Base-by-base conservation (phyloP, 352 stramenopile species). In the Blastocystis sp. region DNA sequence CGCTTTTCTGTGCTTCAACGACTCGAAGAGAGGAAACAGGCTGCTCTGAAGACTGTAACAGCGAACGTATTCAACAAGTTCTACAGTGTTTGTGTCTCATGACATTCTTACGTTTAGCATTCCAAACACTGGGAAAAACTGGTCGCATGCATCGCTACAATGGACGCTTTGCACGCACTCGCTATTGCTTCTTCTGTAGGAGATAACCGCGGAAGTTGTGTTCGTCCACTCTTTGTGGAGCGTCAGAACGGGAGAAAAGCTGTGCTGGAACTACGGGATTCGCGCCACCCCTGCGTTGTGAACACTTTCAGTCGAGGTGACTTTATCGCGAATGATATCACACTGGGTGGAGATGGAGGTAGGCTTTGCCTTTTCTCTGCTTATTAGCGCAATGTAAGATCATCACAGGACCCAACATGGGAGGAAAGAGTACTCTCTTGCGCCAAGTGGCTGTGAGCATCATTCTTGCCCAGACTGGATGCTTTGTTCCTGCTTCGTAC, bases 401-500 rank as follows among this genome's bases (percentile, higher is more conserved):
- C 41, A 76, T 99, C 15, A 98, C 94, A 90, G 97, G 97, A 62
- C 96, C 96, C 0, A 99, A 99, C 92, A 98, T 98, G 95, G 97
- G 97, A 76, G 97, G 97, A 76, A 99, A 99, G 92, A 97, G 93
- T 68, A 99, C 97, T 20, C 91, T 99, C 56, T 92, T 99, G 29
- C 94, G 97, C 7, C 96, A 99, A 92, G 98, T 96, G 20, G 98
- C 97, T 90, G 93, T 99, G 29, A 93, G 98, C 53, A 93, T 95
- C 4, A 95, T 99, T 63, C 94, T 99, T 90, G 97, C 97, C 11
- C 97, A 99, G 92, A 95, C 99, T n/a, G 98, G 98, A 15, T 98
- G 96, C 91, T 99, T 97, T 89, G 97, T 99, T 23, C 97, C 97
- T 1, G 97, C 97, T 18, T 91, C 94, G n/a, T 93, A 92, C 39